A percentile compares a stretch with the other conserved stretches of the same genome.
These are phyloP conservation scores for Carex pumila DNA, from an alignment of 176 grass and related monocot genomes.

Conservation along the genomic window DNA sequence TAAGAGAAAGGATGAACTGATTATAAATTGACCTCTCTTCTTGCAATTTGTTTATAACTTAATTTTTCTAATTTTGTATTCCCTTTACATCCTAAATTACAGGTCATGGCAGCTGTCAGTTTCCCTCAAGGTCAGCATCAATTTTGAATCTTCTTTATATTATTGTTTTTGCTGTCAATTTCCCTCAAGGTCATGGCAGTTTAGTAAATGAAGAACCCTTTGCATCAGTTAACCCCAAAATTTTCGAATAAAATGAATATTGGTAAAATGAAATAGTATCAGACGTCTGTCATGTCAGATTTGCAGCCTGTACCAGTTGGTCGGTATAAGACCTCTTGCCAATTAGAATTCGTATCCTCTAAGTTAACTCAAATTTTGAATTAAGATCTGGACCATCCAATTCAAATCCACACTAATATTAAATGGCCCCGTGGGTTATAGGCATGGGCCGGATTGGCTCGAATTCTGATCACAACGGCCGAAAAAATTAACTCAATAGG, in stretches of 20 bases:
- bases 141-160: background rate
- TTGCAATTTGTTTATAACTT: background rate
- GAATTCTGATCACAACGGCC: too few relatives aligned
- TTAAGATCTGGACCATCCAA: too few relatives aligned
- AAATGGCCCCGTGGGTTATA: too few relatives aligned
- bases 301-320: background rate
- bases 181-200: background rate
- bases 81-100: background rate
- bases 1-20: background rate
- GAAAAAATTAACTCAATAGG: too few relatives aligned
- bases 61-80: background rate
- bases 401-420: too few relatives aligned
- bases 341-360: too few relatives aligned
- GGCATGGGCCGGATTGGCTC: too few relatives aligned
- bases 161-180: background rate
- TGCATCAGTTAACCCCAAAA: background rate
- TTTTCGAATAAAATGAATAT: background rate
- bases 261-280: background rate
- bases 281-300: background rate
- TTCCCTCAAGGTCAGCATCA: slow-evolving; percentile 31
- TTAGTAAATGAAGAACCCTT: background rate
- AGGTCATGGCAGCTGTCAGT: slow-evolving; percentile 31
- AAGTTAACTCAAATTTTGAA: too few relatives aligned
- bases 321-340: too few relatives aligned
- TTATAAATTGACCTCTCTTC: background rate